Evolutionary conservation across 345 rosid species (phyloP), one percentile per base, ranked within the genome.

Genomic region (Ailanthus altissimus): DNA sequence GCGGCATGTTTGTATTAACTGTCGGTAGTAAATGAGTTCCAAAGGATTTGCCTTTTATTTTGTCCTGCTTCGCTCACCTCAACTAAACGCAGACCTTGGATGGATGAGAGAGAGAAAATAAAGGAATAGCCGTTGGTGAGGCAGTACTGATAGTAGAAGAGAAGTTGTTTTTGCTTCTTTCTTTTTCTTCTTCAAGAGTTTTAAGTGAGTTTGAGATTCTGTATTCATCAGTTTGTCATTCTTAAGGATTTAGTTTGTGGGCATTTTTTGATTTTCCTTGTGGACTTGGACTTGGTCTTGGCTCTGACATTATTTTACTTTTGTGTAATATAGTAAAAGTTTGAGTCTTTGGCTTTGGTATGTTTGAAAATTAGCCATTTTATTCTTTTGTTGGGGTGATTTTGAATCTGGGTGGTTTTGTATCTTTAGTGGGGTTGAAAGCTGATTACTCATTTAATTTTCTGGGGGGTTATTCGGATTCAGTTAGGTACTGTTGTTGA

Each of bases 11-110:
- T n/a, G n/a, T n/a, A n/a, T n/a, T n/a, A n/a, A 76, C 79, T 79
- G 79, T 56, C 12, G 0, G 59, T 57, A 78, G 73, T 85, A 65
- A 87, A 83, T 83, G 83, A 73, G 51, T 49, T 45, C 56, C 49
- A 20, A 61, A 65, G 64, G 32, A 50, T 76, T 73, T 56, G 18
- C 47, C 32, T 78, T 74, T 70, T 36, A 54, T 26, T 66, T n/a
- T 51, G 43, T 42, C 26, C 59, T 54, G 32, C 66, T 60, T 21
- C 32, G n/a, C 36, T 53, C 61, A 4, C 58, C 25, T 32, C 72
- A 67, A 5, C 23, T 32, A 16, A 6, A 23, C 15, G 10, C 15
- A 43, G 50, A 76, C 62, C 36, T 12, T 16, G 5, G 50, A 16
- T 20, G 50, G 76, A 58, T n/a, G n/a, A 61, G 18, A 59, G 5